Conservation (phyloP, 257 asterid genomes). For the Solanum rostratum region DNA sequence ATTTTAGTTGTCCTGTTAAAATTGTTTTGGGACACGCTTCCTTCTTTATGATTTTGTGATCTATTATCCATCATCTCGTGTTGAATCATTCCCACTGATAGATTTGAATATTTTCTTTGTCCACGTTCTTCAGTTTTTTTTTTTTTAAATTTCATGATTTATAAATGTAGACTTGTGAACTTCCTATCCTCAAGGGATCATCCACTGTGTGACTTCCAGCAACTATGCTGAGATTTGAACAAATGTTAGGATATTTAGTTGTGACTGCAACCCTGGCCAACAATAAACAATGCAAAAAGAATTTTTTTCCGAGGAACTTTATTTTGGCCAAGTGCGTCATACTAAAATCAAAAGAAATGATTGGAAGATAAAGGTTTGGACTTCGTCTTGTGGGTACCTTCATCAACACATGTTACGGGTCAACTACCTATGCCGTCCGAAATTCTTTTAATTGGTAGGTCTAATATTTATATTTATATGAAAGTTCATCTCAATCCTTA, state of each 20-base stretch:
- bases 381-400: background rate
- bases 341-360: background rate
- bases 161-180: background rate
- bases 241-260: background rate
- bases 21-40: background rate
- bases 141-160: background rate
- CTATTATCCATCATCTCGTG: background rate
- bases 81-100: background rate
- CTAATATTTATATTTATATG: background rate
- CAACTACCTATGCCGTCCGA: background rate
- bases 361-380: background rate
- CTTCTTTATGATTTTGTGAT: background rate
- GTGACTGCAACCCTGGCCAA: background rate
- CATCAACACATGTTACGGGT: background rate
- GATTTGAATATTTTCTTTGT: background rate
- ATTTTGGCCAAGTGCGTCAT: background rate
- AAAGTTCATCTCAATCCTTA: background rate
- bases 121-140: background rate
- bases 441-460: background rate
- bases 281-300: background rate
- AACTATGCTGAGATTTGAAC: background rate
- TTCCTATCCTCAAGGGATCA: background rate
- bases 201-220: background rate
- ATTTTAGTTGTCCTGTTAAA: background rate
- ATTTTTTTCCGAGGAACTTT: background rate